Evolutionary conservation across 495 filamentous ascomycete species (phyloP).

Genomic region (Astrothelium subdiscretum): DNA sequence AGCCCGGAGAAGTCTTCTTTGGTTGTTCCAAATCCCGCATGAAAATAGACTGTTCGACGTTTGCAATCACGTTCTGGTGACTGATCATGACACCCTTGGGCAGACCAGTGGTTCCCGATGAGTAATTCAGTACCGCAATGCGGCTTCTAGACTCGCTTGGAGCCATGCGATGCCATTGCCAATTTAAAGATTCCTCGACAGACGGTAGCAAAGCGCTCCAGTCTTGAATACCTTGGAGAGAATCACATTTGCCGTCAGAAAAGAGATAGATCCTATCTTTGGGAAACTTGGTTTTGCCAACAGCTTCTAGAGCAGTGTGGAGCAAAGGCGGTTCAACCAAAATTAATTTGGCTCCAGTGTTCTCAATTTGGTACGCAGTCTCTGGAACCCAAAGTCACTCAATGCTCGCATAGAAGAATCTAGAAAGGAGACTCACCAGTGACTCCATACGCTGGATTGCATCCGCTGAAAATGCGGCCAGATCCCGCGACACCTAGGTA

Average conservation of each 20-base stretch:
- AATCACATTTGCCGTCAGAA: conserved; percentile 26
- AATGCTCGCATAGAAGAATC: neutral
- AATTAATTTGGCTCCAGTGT: conserved; percentile 30
- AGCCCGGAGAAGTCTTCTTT: conserved; percentile 7
- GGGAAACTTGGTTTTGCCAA: conserved; percentile 28
- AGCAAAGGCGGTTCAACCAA: conserved; percentile 30
- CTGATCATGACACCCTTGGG: conserved; percentile 33
- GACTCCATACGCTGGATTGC: conserved; percentile 27
- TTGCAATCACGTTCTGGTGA: conserved; percentile 32
- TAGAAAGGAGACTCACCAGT: conserved; percentile 12
- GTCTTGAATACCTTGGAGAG: conserved; percentile 30
- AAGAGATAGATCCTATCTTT: conserved; percentile 41
- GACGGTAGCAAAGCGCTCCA: conserved; percentile 40
- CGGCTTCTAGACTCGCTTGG: conserved; percentile 24
- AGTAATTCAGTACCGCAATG: conserved; percentile 38
- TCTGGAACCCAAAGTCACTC: conserved; percentile 8
- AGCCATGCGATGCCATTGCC: conserved; percentile 35
- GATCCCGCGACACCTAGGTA: conserved; percentile 35
- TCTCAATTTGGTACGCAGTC: conserved; percentile 25
- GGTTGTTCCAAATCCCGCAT: conserved; percentile 24
- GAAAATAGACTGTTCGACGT: conserved; percentile 28
- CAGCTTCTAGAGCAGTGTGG: conserved; percentile 29
- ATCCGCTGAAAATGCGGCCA: conserved; percentile 31
- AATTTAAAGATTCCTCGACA: conserved; percentile 32
- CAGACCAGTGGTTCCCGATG: conserved; percentile 34